These are phyloP conservation scores for Stephanodiscus triporus DNA, from an alignment of 108 stramenopile genomes.

Conservation along the genomic window DNA sequence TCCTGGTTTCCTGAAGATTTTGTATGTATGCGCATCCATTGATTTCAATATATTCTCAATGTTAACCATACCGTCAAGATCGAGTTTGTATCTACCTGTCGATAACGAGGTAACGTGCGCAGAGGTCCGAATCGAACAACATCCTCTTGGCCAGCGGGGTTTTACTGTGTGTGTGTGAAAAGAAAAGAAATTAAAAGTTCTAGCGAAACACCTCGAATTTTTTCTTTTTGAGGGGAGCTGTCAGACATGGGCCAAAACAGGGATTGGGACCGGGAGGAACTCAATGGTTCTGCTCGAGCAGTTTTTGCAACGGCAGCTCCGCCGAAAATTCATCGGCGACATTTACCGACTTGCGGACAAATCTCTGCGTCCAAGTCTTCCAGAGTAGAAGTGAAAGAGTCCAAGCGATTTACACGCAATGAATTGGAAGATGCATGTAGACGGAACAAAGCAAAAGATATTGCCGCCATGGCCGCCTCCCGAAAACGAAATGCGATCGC, in stretches of 20 bases:
- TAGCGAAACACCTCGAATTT: no score
- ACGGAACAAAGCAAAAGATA: constrained; percentile 41
- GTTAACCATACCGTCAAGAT: no score
- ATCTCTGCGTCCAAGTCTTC: constrained; percentile 27
- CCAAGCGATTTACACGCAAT: constrained; percentile 45
- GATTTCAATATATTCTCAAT: no score
- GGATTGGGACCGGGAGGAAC: not conserved
- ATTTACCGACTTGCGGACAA: constrained; percentile 17
- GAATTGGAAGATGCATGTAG: constrained; percentile 46
- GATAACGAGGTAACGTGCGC: no score
- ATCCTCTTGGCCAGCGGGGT: no score
- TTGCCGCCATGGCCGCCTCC: constrained; percentile 38
- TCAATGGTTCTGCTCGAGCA: not conserved
- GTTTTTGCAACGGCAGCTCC: constrained; percentile 9
- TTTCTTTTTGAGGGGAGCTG: no score
- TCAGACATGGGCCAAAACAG: not conserved
- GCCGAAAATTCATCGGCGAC: constrained; percentile 18
- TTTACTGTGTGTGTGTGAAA: no score
- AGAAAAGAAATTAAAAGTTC: not conserved
- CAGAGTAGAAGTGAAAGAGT: constrained; percentile 13
- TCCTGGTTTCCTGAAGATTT: no score
- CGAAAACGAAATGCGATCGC: constrained; percentile 32
- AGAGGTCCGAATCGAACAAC: no score
- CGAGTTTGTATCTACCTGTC: no score
- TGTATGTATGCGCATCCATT: no score